Evolutionary conservation across 257 asterid genomes (phyloP).

Genomic region (Petunia secreta): DNA sequence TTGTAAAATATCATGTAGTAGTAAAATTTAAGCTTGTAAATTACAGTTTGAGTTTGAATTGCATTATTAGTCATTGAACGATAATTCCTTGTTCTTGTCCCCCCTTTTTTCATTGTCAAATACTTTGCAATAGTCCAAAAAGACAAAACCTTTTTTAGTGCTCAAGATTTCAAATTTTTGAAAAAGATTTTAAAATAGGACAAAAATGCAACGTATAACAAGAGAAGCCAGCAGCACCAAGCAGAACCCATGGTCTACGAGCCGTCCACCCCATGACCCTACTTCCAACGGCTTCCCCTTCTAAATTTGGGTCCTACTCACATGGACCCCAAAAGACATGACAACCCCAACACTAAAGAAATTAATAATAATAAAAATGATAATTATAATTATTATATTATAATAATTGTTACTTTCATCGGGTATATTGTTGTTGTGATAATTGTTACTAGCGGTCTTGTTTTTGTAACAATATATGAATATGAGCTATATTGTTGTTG

Average conservation of each 20-base stretch:
- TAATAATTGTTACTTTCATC: too few species aligned
- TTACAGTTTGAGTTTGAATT: background rate
- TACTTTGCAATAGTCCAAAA: background rate
- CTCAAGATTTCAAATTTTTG: conserved; percentile 6
- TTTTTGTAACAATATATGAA: too few species aligned
- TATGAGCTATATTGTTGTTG: too few species aligned
- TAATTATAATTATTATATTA: too few species aligned
- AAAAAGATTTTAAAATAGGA: background rate
- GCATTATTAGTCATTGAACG: background rate
- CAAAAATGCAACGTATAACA: conserved; percentile 19
- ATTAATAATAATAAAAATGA: too few species aligned
- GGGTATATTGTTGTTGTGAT: too few species aligned
- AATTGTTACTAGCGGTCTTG: too few species aligned
- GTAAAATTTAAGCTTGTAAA: too few species aligned
- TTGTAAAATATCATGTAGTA: too few species aligned
- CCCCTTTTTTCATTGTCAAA: background rate
- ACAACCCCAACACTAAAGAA: background rate
- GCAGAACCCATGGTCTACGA: background rate
- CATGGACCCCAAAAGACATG: background rate
- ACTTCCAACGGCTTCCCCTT: background rate
- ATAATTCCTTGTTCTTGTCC: background rate
- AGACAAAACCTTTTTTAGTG: background rate
- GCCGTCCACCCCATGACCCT: background rate
- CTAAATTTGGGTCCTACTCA: background rate
- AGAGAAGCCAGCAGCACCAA: background rate